These are phyloP conservation scores for Auriculariales sp. DNA, from an alignment of 768 basidiomycete genomes.

Conservation along the genomic window DNA sequence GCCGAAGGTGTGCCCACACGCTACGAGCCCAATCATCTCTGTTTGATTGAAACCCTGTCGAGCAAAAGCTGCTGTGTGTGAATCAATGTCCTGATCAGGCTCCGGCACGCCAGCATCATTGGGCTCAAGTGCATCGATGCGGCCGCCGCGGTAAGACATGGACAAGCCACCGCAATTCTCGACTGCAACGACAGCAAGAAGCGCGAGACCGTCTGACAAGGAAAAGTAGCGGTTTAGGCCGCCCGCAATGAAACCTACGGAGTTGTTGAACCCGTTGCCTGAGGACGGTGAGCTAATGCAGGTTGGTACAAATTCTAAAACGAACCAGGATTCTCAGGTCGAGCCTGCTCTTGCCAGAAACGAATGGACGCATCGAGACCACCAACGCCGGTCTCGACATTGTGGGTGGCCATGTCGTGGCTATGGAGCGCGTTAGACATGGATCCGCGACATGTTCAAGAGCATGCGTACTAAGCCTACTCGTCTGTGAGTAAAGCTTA, in stretches of 20 bases:
- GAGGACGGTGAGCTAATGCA: too few relatives aligned
- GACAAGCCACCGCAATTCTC: slow-evolving; percentile 31
- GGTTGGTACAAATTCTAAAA: too few relatives aligned
- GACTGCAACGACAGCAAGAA: slow-evolving; percentile 24
- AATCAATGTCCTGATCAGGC: slow-evolving; percentile 24
- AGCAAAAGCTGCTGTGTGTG: slow-evolving; percentile 25
- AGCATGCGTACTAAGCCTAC: too few relatives aligned
- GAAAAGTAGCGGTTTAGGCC: background rate
- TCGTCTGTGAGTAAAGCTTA: too few relatives aligned
- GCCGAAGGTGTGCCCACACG: slow-evolving; percentile 38
- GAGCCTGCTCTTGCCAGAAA: slow-evolving; percentile 23
- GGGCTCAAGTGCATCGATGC: slow-evolving; percentile 24
- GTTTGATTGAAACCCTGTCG: slow-evolving; percentile 26
- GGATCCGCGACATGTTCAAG: too few relatives aligned
- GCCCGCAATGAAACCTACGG: background rate
- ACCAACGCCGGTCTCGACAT: slow-evolving; percentile 28
- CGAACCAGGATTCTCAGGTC: slow-evolving; percentile 32
- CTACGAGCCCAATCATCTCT: slow-evolving; percentile 38
- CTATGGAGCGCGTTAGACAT: slow-evolving; percentile 24
- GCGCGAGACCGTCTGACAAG: slow-evolving; percentile 32
- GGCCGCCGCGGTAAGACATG: slow-evolving; percentile 27
- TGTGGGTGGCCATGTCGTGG: slow-evolving; percentile 36
- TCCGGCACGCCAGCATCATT: slow-evolving; percentile 28
- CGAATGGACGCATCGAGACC: slow-evolving; percentile 38
- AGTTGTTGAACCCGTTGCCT: background rate